Conservation (phyloP, 495 filamentous ascomycete species). For the Lophiotrema nucula region DNA sequence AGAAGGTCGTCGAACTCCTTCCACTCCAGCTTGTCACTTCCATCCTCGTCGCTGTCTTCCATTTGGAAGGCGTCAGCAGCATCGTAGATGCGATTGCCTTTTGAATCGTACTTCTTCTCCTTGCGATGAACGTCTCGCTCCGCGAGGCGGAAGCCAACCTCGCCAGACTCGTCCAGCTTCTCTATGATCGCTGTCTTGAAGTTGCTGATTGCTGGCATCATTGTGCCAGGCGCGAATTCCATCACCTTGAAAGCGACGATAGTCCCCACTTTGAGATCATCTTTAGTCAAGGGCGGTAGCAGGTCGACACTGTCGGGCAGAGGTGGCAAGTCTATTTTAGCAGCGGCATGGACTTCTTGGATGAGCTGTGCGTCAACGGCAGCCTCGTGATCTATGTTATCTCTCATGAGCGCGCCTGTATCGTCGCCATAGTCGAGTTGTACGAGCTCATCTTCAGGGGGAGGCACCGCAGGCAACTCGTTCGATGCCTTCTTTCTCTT, state of each 20-base stretch:
- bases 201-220: conserved; percentile 70
- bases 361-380: conserved; percentile 33
- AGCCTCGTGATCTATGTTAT: too few species aligned
- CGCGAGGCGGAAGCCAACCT: conserved; percentile 49
- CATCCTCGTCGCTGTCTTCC: conserved; percentile 51
- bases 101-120: conserved; percentile 50
- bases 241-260: conserved; percentile 79
- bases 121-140: conserved; percentile 60
- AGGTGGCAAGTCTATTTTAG: conserved; percentile 46
- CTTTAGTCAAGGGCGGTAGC: conserved; percentile 55
- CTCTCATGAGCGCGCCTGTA: too few species aligned
- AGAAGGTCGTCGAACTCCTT: conserved; percentile 56
- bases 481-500: conserved; percentile 31
- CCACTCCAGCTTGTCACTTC: conserved; percentile 55
- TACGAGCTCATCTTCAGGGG: neutral
- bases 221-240: conserved; percentile 56
- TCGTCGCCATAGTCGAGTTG: conserved; percentile 38
- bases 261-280: conserved; percentile 58
- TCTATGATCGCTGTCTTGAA: conserved; percentile 66
- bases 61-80: conserved; percentile 68
- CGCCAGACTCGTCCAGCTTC: conserved; percentile 13
- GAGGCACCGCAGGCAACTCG: too few species aligned
- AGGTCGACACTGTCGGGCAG: conserved; percentile 62
- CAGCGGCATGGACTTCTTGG: conserved; percentile 30
- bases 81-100: conserved; percentile 58